Conservation (phyloP, 148 eudicot species). For the Vaccinium corymbosum region DNA sequence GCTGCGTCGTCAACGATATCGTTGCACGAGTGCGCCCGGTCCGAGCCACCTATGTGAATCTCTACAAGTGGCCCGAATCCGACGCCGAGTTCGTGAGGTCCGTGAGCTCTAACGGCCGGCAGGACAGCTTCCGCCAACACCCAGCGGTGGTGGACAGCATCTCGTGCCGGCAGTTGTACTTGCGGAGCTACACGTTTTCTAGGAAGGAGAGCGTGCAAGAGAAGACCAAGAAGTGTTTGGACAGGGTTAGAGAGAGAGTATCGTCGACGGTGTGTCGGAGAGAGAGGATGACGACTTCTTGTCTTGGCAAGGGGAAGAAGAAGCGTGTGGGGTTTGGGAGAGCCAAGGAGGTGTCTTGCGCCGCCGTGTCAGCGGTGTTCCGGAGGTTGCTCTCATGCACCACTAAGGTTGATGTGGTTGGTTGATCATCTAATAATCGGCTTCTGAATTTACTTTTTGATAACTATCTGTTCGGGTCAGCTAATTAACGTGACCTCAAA, state of each 20-base stretch:
- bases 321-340: constrained; percentile 20
- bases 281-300: not conserved
- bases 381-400: constrained; percentile 41
- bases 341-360: constrained; percentile 28
- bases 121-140: constrained; percentile 19
- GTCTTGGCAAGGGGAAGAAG: not conserved
- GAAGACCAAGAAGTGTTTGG: constrained; percentile 66
- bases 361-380: constrained; percentile 26
- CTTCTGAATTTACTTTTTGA: not conserved
- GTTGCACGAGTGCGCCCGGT: constrained; percentile 33
- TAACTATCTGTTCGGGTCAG: too few species aligned
- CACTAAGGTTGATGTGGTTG: constrained; percentile 35
- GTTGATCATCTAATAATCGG: not conserved
- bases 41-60: constrained; percentile 61
- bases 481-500: too few species aligned
- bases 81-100: constrained; percentile 72
- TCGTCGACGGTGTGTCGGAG: not conserved
- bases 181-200: constrained; percentile 74
- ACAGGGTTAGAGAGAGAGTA: constrained; percentile 46
- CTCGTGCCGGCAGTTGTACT: constrained; percentile 73
- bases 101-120: constrained; percentile 28
- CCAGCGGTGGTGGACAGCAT: constrained; percentile 73
- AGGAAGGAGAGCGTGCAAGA: constrained; percentile 62
- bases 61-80: constrained; percentile 91
- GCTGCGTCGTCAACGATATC: constrained; percentile 42